Conservation (phyloP, 2,329 filamentous ascomycete species). For the Didymella sp. region DNA sequence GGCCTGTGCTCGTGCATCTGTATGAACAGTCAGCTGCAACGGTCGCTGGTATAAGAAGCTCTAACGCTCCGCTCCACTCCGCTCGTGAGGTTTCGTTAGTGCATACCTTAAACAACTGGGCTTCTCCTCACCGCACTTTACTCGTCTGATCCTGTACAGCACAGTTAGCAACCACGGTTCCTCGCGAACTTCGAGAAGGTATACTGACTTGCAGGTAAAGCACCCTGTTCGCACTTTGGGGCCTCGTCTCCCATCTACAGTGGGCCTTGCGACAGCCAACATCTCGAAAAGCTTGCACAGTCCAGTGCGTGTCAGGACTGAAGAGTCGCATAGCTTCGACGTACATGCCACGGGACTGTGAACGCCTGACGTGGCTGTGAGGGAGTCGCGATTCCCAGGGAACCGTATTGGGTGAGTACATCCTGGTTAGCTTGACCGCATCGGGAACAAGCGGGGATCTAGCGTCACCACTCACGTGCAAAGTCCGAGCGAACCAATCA, state of each 20-base stretch:
- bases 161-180: not conserved
- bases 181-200: not conserved
- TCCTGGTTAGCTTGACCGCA: not conserved
- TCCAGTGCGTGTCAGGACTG: not conserved
- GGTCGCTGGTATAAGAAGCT: not conserved
- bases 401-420: not conserved
- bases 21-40: slow-evolving; percentile 1
- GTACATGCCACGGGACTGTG: not conserved
- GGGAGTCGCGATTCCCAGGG: not conserved
- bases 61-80: not conserved
- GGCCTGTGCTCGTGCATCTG: slow-evolving; percentile 41
- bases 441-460: not conserved
- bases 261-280: slow-evolving; percentile 6
- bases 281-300: slow-evolving; percentile 3
- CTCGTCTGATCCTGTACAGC: slow-evolving; percentile 23
- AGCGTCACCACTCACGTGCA: slow-evolving; percentile 1
- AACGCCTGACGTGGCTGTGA: slow-evolving; percentile 2
- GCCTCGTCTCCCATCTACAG: slow-evolving; percentile 18
- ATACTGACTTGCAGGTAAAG: slow-evolving; percentile 36
- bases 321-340: not conserved
- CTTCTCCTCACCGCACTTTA: slow-evolving; percentile 36
- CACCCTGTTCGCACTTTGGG: slow-evolving; percentile 38
- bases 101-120: slow-evolving; percentile 31
- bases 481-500: slow-evolving; percentile 11
- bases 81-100: not conserved